phyloP scores from a whole-genome alignment of 345 rosid species.

The Brassica rapa region DNA sequence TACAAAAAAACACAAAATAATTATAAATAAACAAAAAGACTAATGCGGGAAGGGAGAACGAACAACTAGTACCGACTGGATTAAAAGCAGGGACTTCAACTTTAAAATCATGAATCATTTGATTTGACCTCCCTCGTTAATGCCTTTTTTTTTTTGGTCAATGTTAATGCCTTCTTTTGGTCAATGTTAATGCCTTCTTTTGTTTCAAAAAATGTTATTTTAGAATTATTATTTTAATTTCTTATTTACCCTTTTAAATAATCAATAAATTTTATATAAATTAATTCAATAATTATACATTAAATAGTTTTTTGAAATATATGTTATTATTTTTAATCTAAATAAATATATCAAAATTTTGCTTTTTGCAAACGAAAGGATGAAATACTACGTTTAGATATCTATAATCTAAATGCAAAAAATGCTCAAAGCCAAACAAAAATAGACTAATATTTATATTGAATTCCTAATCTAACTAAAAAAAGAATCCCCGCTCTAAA shows the following conservation, averaged over 20 bases:
- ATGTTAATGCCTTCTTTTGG: neutral
- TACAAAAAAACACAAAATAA: neutral
- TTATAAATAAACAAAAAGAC: neutral
- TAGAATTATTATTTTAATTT: no score
- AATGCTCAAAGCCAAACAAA: neutral
- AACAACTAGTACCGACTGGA: slow-evolving; percentile 4
- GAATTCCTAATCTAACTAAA: neutral
- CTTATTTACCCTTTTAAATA: no score
- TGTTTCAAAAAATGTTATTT: no score
- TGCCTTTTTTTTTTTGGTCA: neutral
- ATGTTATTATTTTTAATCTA: no score
- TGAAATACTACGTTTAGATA: neutral
- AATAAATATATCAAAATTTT: no score
- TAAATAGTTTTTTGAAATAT: no score
- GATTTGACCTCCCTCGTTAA: slow-evolving; percentile 22
- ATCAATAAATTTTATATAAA: no score
- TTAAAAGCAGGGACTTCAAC: neutral
- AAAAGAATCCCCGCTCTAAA: no score
- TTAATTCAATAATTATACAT: no score
- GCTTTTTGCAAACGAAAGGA: no score
- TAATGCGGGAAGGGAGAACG: neutral
- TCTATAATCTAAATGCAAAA: neutral
- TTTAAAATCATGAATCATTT: slow-evolving; percentile 16
- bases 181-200: neutral
- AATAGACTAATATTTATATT: neutral